Evolutionary conservation across 768 basidiomycete genomes (phyloP), one percentile per base, ranked within the genome.

Genomic region (Pleurotus salmoneostramineus): DNA sequence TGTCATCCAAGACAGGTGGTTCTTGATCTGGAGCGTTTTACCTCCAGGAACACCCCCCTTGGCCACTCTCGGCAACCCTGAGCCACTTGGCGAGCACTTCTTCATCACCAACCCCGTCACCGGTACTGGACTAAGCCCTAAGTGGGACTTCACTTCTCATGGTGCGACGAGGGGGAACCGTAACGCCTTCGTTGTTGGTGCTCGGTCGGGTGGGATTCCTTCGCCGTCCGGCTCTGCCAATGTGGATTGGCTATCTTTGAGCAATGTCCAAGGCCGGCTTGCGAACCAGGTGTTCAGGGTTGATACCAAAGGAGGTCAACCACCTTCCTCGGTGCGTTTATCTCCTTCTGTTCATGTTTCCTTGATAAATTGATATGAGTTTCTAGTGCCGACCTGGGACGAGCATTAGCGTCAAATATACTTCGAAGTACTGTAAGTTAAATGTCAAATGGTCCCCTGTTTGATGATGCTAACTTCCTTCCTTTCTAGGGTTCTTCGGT

Each of bases 221-320:
- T 73, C 81, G 0, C 79, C 81, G 4, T 71, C 70, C 4, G 71
- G 75, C 15, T 46, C 65, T 0, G 54, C 66, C 35, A 77, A 87
- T 62, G 73, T 88, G 27, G 81, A 84, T 59, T 86, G 83, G 81
- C 69, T 87, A 3, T 68, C 76, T 61, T 64, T 89, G 17, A 73
- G 69, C n/a, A 65, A 61, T 27, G 69, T 82, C 3, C 50, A 74
- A 31, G 87, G 85, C 1, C 63, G 68, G 2, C 68, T 87, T 36
- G 84, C 85, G 0, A 74, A 68, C 34, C 63, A 72, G 57, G 69
- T 86, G 2, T 87, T 79, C 69, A 73, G 86, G 44, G 68, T 80
- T 3, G 70, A 82, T 60, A 87, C 83, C 14, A 63, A 70, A 4
- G 78, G 74, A 11, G 85, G 87, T 12, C 78, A 79, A 47, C 78